Base-by-base conservation (phyloP, 345 rosid species). In the Corchorus capsularis region DNA sequence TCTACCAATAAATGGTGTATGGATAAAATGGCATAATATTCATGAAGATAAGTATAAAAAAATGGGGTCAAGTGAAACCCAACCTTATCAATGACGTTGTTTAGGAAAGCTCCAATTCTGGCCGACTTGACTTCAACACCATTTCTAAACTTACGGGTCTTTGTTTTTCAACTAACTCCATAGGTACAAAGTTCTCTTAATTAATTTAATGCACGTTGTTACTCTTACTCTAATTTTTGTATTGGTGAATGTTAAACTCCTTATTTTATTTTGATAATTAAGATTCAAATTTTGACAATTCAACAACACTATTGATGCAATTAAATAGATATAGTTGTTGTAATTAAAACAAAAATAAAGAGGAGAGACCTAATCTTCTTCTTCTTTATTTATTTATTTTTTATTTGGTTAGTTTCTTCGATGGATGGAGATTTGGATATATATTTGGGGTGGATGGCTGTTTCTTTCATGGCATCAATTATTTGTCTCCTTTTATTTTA, bases 71-170 rank as follows among this genome's bases (percentile, higher is more conserved):
- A 34, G 32, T n/a, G 14, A 69, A 69, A 69, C 72, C 61, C 16
- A 53, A 70, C 73, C 46, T 52, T 35, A 53, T 70, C 12, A 37
- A 53, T 53, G 47, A 35, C 12, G 32, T 70, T 52, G 22, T 52
- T 35, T n/a, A 70, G 61, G 32, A 35, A 70, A 52, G 20, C 46
- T 53, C 47, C 73, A 70, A 53, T 11, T 53, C 10, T 70, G 73
- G 61, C 46, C 61, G 32, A 35, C 61, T 53, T 70, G 11, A 53
- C 27, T 35, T 70, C 61, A 10, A 34, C 73, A 17, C 73, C 61
- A 52, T 69, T 69, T 70, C 73, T 11, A 17, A 52, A 69, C 60
- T 69, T 69, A 5, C 73, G 61, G 61, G 60, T 6, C 73, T 34
- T 35, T 69, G 61, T 52, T 49, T 67, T 39, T 39, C 43, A 39